Conservation (phyloP, 1,139 yeast genomes). For the Diutina sp. region DNA sequence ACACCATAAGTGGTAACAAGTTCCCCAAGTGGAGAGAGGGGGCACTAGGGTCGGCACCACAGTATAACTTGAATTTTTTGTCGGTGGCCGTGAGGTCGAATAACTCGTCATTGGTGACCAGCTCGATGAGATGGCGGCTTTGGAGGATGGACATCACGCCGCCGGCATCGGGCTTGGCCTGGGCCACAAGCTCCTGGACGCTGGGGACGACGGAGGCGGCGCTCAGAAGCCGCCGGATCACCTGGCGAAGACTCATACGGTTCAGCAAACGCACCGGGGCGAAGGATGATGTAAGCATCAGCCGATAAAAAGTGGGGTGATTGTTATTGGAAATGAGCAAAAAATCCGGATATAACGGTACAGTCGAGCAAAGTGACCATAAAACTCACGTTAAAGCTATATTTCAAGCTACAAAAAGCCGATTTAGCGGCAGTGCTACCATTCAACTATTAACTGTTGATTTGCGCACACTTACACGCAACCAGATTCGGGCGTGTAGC, state of each 20-base stretch:
- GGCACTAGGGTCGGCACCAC: constrained; percentile 98
- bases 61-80: constrained; percentile 47
- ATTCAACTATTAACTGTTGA: no score
- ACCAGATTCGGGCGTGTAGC: neutral
- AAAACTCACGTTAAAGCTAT: neutral
- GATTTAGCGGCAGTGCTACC: neutral
- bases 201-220: neutral
- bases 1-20: constrained; percentile 70
- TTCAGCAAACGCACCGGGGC: neutral
- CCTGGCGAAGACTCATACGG: neutral
- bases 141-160: constrained; percentile 11
- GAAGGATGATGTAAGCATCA: neutral
- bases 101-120: constrained; percentile 34
- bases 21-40: constrained; percentile 83
- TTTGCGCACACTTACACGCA: neutral
- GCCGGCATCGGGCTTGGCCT: neutral
- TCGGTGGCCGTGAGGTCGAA: constrained; percentile 20
- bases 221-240: neutral
- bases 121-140: constrained; percentile 34
- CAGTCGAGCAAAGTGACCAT: neutral
- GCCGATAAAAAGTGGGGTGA: neutral
- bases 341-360: neutral
- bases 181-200: neutral
- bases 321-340: neutral
- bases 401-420: neutral